phyloP scores from a whole-genome alignment of 1,284 basidiomycete species.

The Moesziomyces aphidis region DNA sequence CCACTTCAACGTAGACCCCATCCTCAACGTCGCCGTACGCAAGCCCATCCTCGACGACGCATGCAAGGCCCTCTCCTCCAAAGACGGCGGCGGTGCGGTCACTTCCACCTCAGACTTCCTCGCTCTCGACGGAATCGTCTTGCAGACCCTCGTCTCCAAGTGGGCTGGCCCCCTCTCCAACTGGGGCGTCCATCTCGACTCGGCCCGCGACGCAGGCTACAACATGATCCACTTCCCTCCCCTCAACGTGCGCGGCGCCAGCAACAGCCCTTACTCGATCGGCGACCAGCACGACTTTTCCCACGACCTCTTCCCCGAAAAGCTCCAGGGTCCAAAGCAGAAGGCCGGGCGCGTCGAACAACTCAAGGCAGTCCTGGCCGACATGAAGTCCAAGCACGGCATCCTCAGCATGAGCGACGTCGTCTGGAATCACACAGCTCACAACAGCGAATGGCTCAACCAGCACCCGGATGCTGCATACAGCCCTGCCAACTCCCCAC shows the following conservation, averaged over 20 bases:
- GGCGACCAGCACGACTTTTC: constrained; percentile 60
- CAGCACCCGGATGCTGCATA: constrained; percentile 62
- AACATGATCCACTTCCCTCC: constrained; percentile 65
- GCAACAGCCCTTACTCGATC: constrained; percentile 63
- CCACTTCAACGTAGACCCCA: constrained; percentile 62
- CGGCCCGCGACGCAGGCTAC: constrained; percentile 59
- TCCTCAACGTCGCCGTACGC: constrained; percentile 48
- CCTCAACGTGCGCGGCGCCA: constrained; percentile 56
- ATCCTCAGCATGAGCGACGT: constrained; percentile 62
- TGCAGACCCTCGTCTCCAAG: constrained; percentile 62
- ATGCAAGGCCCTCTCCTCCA: constrained; percentile 21
- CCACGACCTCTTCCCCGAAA: constrained; percentile 53
- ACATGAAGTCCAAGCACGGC: constrained; percentile 57
- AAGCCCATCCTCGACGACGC: constrained; percentile 46
- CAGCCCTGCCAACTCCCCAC: constrained; percentile 61
- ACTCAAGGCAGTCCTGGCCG: constrained; percentile 29
- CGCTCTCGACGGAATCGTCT: constrained; percentile 55
- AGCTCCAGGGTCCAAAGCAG: constrained; percentile 21
- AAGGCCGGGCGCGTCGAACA: constrained; percentile 44
- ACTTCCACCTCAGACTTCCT: constrained; percentile 31
- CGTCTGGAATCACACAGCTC: constrained; percentile 62
- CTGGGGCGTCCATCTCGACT: constrained; percentile 58
- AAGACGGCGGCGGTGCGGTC: constrained; percentile 49
- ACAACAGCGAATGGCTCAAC: constrained; percentile 61
- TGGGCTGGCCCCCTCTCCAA: constrained; percentile 61